Evolutionary conservation across 1,284 basidiomycete species (phyloP), one percentile per base, ranked within the genome.

Genomic region (Heliocybe sulcata): DNA sequence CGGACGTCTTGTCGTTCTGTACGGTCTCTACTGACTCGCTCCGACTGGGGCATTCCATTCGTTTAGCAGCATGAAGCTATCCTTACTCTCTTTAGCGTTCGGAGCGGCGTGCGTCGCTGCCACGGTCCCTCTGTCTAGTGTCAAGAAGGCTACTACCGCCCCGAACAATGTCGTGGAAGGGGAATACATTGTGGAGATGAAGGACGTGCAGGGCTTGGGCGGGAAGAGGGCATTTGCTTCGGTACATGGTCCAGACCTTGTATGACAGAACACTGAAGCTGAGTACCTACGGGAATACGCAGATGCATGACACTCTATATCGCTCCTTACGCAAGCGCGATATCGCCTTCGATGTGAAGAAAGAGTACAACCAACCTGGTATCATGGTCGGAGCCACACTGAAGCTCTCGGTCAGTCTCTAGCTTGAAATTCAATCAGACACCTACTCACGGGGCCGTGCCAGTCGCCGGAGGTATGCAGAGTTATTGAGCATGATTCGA

Each of bases 181-280:
- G 66, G 75, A 72, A 62, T 79, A 78, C 61, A 80, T 81, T 49
- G 68, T 82, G 35, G 80, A 82, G 59, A 72, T 81, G 12, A 70
- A 74, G 14, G 62, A 61, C 20, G 57, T 69, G 10, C 65, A 71
- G 20, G 65, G 70, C 53, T 71, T 77, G 42, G 65, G 72, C 14
- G 67, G 60, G 31, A 76, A 73, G 58, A 67, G 73, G 25, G 67
- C 67, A 22, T 56, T 69, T 26, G 60, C 63, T 35, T 56, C 61
- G 14, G 63, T 42, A 8, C 16, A 16, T 42, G 19, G 6, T 9
- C 19, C 16, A 35, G 33, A 61, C 12, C 58, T 59, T 31, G 66
- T 66, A 14, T 38, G 64, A 60, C 26, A 35, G 22, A 49, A 27
- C 14, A 47, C 19, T 38, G 38, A 12, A 3, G 12, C 25, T 51